Evolutionary conservation across 495 filamentous ascomycete species (phyloP), one percentile per base, ranked within the genome.

Genomic region (Podospora comata): DNA sequence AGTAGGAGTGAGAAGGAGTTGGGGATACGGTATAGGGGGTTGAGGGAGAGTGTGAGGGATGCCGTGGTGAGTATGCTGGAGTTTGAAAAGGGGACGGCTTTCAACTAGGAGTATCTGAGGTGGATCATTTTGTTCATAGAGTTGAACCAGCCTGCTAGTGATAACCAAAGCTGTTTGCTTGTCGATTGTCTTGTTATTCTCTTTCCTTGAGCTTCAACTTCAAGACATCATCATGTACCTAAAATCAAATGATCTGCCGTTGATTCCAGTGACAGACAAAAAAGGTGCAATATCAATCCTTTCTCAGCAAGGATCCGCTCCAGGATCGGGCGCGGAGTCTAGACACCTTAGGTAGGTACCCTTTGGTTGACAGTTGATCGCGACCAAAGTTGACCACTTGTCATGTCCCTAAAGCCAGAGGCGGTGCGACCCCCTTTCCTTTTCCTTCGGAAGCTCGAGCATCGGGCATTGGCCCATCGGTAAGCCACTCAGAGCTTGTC

Each of bases 31-130:
- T 84, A 82, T 67, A 76, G 19, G 11, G 64, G 66, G 4, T 63
- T 84, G 20, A 76, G 77, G 44, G 69, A 77, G 68, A 78, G 76
- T 54, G 72, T 84, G 28, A 67, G 30, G 13, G 82, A 83, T 66
- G 80, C 80, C 7, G 79, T 82, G 1, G 66, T 64, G 65, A 73
- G 71, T 57, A 77, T 77, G 53, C 32, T 75, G 65, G 27, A 34
- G 69, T 67, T 69, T 68, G 27, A 64, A 53, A 55, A 48, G 59
- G 68, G 58, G 39, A 13, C 18, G 20, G 32, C 27, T n/a, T 26
- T 26, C 26, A 62, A 62, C 27, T 62, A 27, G 27, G 16, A 27
- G 23, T 18, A 30, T 7, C 26, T 16, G 5, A 27, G 39, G 15
- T 13, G 13, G 30, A 32, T 32, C 7, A 0, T 32, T 32, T 32